phyloP scores from a whole-genome alignment of 257 asterid genomes.

The Forsythia viridissima region DNA sequence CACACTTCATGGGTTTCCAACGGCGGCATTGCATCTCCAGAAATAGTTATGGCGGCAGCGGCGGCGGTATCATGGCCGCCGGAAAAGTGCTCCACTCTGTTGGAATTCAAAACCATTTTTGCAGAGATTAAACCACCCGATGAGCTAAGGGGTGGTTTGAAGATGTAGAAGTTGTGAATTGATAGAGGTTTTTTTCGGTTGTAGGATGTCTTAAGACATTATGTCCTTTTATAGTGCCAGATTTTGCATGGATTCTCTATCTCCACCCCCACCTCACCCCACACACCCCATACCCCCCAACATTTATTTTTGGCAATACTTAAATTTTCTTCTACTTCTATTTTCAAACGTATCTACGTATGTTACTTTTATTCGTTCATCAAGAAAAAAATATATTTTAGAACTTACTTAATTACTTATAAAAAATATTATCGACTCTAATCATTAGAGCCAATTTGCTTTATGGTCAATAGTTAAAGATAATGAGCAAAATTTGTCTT shows the following conservation, averaged over 20 bases:
- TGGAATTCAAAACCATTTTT: constrained; percentile 55
- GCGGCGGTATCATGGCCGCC: constrained; percentile 13
- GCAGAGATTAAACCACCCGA: neutral
- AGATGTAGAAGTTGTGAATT: neutral
- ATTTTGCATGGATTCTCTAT: constrained; percentile 15
- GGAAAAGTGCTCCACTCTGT: constrained; percentile 53
- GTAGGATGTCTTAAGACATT: neutral
- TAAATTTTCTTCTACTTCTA: too few species aligned
- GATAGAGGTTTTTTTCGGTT: neutral
- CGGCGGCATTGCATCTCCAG: constrained; percentile 24
- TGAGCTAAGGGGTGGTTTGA: neutral
- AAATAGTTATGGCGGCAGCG: constrained; percentile 13
- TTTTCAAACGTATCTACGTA: too few species aligned
- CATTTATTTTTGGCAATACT: neutral
- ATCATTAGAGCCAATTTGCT: too few species aligned
- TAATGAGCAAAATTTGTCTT: too few species aligned
- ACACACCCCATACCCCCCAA: neutral
- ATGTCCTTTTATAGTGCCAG: constrained; percentile 27
- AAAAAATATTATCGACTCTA: too few species aligned
- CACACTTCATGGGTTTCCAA: constrained; percentile 60
- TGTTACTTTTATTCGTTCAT: too few species aligned
- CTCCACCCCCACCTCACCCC: neutral
- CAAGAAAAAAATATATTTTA: too few species aligned
- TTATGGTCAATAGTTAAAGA: too few species aligned
- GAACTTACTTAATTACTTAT: too few species aligned